Percentiles rank a stretch among this genome's conserved stretches.
These are phyloP conservation scores for Toxicodendron radicans DNA, from an alignment of 345 rosid genomes.

Conservation along the genomic window DNA sequence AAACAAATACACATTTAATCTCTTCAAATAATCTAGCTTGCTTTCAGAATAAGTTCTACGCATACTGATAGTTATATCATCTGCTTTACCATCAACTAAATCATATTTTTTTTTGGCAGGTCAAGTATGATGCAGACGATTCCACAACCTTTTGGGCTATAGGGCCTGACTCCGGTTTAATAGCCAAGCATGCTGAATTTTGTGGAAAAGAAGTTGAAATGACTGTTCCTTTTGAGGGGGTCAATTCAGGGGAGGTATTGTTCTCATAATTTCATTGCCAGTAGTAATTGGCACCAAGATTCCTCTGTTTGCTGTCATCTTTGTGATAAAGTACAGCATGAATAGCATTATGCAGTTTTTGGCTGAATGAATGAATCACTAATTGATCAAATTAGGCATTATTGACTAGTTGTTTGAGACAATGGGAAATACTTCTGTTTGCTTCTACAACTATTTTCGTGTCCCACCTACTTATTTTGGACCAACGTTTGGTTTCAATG, in stretches of 20 bases:
- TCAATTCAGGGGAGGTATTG: slow-evolving; percentile 71
- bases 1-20: not conserved
- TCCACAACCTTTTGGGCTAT: slow-evolving; percentile 91
- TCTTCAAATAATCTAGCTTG: not conserved
- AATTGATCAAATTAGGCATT: not conserved
- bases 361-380: not conserved
- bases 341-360: not conserved
- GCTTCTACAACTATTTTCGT: not conserved
- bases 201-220: slow-evolving; percentile 87
- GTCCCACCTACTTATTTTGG: not conserved
- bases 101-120: slow-evolving; percentile 29
- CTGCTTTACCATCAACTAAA: not conserved
- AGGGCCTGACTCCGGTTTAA: slow-evolving; percentile 69
- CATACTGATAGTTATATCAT: not conserved
- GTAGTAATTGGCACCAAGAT: not conserved
- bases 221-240: slow-evolving; percentile 91
- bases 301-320: not conserved
- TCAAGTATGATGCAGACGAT: slow-evolving; percentile 81
- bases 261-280: not conserved
- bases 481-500: slow-evolving; percentile 2
- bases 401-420: not conserved
- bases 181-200: slow-evolving; percentile 71
- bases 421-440: not conserved
- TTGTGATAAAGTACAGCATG: slow-evolving; percentile 6
- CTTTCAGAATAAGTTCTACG: not conserved